Base-by-base conservation (phyloP, 192 early-diverging fungal species). In the Backusella parvicylindrica region DNA sequence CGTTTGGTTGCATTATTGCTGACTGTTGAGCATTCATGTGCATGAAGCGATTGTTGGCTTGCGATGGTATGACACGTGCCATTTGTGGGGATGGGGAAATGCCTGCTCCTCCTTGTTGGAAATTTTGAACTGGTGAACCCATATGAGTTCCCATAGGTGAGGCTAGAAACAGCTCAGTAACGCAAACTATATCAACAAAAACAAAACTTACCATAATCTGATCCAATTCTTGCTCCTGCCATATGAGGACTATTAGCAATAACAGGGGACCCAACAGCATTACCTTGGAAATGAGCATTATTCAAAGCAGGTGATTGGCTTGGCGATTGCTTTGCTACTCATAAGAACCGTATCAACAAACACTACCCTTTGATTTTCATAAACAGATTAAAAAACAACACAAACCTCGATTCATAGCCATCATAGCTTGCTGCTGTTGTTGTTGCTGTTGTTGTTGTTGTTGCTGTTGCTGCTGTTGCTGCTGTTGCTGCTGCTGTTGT, bases 371-470 rank as follows among this genome's bases (percentile, higher is more conserved):
- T 30, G 13, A 18, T 18, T 65, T 33, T 33, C 32, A 33, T 18
- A 65, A 0, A 65, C n/a, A n/a, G n/a, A n/a, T n/a, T 1, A 12
- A 68, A 36, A 16, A 43, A 69, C 3, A 7, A 32, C n/a, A 35
- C 38, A 32, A 71, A 76, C 69, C 56, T 72, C 76, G 31, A 21
- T 75, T 75, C 70, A 75, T 75, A 40, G 74, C 65, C 74, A 80
- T 68, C 18, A 71, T 60, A 31, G 60, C 64, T 26, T 73, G 53
- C 13, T 60, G 53, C 23, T 56, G 53, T 0, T 56, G 50, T 3
- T 56, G 50, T 0, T 56, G 50, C 3, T 56, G 50, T 3, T 56
- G 50, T 1, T 56, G 50, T 0, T 56, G 50, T 0, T 50, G 50
- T 3, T 53, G 50, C 2, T 53, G 49, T 9, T 50, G 47, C 12